Evolutionary conservation across 1,284 basidiomycete genomes (phyloP).

Genomic region (Ceratobasidium theobromae): DNA sequence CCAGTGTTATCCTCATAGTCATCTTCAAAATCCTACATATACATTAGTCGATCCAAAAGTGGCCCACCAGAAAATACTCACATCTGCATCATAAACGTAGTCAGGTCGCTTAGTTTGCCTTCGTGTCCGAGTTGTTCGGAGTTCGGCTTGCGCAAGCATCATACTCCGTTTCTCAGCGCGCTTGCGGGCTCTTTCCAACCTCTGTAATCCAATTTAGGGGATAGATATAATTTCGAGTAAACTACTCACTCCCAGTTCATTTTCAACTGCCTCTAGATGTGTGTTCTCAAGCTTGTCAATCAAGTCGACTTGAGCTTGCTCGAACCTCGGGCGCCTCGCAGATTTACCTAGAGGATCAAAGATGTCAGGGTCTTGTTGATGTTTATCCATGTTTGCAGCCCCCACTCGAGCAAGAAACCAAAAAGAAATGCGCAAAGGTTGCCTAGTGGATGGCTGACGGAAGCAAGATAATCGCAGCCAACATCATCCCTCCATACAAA

Average conservation of each 20-base stretch:
- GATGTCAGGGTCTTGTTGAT: constrained; percentile 29
- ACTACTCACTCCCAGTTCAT: constrained; percentile 64
- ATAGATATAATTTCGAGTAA: background rate
- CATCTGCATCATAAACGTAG: constrained; percentile 70
- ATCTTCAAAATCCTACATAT: constrained; percentile 53
- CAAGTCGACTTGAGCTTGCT: constrained; percentile 60
- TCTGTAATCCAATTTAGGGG: background rate
- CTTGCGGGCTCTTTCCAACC: constrained; percentile 19
- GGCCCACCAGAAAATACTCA: constrained; percentile 35
- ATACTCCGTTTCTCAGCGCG: constrained; percentile 45
- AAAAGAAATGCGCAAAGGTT: constrained; percentile 29
- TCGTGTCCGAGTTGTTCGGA: constrained; percentile 72
- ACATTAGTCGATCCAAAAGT: background rate
- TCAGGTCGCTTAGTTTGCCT: constrained; percentile 68
- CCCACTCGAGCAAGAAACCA: constrained; percentile 28
- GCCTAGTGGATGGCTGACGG: constrained; percentile 30
- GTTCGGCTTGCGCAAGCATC: constrained; percentile 67
- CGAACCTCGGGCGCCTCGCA: constrained; percentile 47
- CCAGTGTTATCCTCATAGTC: constrained; percentile 35
- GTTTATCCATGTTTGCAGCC: constrained; percentile 14
- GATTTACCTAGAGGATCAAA: constrained; percentile 20
- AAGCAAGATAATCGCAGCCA: constrained; percentile 24
- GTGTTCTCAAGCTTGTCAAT: constrained; percentile 57
- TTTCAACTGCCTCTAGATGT: constrained; percentile 63
- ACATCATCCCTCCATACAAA: background rate